Evolutionary conservation across 2,329 filamentous ascomycete species (phyloP).

Genomic region (Colletotrichum caudatum): DNA sequence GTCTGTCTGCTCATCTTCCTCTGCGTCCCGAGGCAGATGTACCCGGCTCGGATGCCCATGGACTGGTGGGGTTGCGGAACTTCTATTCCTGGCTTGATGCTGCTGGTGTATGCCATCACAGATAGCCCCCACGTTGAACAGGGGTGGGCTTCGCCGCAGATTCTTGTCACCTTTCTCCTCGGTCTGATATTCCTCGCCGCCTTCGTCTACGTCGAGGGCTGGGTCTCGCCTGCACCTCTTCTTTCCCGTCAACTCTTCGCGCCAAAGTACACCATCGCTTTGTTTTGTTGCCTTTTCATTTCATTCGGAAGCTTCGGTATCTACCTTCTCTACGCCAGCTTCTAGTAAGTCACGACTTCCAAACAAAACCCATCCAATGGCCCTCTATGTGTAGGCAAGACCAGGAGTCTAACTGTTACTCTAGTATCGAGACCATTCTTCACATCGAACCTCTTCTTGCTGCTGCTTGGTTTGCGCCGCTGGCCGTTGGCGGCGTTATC

Average conservation of each 20-base stretch:
- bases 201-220: background rate
- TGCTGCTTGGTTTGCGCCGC: background rate
- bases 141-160: background rate
- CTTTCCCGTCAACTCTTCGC: background rate
- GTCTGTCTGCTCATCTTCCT: background rate
- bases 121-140: background rate
- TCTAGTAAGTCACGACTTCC: background rate
- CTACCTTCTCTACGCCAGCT: background rate
- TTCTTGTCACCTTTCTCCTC: background rate
- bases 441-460: background rate
- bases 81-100: background rate
- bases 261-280: background rate
- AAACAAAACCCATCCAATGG: background rate
- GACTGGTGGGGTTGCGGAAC: slow-evolving; percentile 8
- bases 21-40: slow-evolving; percentile 9
- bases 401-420: background rate
- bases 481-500: background rate
- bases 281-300: background rate
- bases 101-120: background rate
- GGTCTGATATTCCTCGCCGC: background rate
- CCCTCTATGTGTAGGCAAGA: background rate
- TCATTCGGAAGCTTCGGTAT: background rate
- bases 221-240: background rate
- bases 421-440: background rate
- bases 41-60: slow-evolving; percentile 9